phyloP scores from a whole-genome alignment of 2,329 filamentous ascomycete species.

The Ascocoryne sarcoides region DNA sequence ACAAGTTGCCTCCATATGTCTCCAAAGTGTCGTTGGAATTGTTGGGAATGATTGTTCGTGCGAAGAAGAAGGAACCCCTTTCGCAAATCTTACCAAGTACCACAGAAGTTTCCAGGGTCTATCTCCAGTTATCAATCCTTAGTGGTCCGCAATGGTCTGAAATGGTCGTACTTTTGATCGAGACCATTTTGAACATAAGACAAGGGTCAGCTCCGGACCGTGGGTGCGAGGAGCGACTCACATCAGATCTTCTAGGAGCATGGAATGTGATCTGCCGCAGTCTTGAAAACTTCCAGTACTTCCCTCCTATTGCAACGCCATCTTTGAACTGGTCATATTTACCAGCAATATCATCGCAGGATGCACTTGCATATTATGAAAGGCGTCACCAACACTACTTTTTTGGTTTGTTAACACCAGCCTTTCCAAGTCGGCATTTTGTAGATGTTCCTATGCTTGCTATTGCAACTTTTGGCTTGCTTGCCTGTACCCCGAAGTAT shows the following conservation, averaged over 20 bases:
- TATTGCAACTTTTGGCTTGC: conserved; percentile 22
- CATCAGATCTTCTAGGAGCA: conserved; percentile 23
- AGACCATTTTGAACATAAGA: conserved; percentile 12
- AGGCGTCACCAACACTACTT: conserved; percentile 8
- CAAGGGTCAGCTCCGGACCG: conserved; percentile 1
- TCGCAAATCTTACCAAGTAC: conserved; percentile 19
- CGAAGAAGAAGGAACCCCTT: conserved; percentile 16
- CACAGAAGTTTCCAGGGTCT: conserved; percentile 22
- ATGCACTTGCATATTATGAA: conserved; percentile 8
- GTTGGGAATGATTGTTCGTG: conserved; percentile 15
- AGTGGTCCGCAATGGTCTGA: conserved; percentile 19
- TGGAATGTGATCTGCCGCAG: conserved; percentile 26
- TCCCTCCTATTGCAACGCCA: conserved; percentile 6
- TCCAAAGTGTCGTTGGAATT: background rate
- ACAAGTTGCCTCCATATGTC: conserved; percentile 8
- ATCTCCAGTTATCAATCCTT: conserved; percentile 20
- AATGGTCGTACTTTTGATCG: conserved; percentile 19
- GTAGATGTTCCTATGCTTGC: conserved; percentile 16
- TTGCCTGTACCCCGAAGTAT: conserved; percentile 7
- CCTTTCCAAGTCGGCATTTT: conserved; percentile 9
- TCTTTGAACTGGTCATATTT: conserved; percentile 22
- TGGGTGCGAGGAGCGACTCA: conserved; percentile 9
- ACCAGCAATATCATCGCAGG: conserved; percentile 8
- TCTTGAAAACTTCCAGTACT: conserved; percentile 3
- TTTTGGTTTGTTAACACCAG: conserved; percentile 18